phyloP scores from a whole-genome alignment of 306 rosid genomes.

The Prunus dulcis region DNA sequence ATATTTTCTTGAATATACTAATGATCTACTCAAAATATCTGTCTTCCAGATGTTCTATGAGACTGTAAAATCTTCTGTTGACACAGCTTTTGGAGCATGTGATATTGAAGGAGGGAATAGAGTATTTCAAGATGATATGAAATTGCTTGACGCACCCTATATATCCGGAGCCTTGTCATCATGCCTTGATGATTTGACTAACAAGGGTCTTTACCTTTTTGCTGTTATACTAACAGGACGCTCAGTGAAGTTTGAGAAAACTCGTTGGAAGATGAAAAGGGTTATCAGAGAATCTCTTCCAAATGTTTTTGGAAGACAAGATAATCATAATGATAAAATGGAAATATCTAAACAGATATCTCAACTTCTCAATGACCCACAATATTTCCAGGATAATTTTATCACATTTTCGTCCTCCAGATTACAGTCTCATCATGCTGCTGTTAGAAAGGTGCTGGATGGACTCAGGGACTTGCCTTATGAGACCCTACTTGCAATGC shows the following conservation, averaged over 20 bases:
- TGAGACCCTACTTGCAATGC: conserved; percentile 64
- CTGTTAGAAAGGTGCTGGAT: conserved; percentile 38
- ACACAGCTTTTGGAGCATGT: conserved; percentile 47
- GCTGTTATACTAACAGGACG: conserved; percentile 47
- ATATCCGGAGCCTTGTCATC: conserved; percentile 37
- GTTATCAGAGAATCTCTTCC: conserved; percentile 46
- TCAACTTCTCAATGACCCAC: conserved; percentile 52
- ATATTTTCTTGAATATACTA: background rate
- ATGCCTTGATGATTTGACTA: conserved; percentile 57
- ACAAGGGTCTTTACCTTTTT: conserved; percentile 59
- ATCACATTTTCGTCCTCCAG: conserved; percentile 26
- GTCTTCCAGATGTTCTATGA: conserved; percentile 64
- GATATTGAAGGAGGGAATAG: conserved; percentile 25
- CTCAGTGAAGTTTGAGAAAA: conserved; percentile 42
- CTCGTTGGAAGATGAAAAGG: conserved; percentile 61
- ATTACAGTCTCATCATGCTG: conserved; percentile 31
- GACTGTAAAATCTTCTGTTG: conserved; percentile 49
- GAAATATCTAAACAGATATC: conserved; percentile 36
- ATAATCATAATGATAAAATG: conserved; percentile 17
- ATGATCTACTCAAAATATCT: conserved; percentile 4
- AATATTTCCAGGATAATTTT: conserved; percentile 36
- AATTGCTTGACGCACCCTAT: conserved; percentile 13
- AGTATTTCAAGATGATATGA: conserved; percentile 35
- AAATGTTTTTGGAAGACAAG: conserved; percentile 28
- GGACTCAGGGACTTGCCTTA: conserved; percentile 42